These are phyloP conservation scores for Salix purpurea DNA, from an alignment of 345 rosid species.

Conservation along the genomic window DNA sequence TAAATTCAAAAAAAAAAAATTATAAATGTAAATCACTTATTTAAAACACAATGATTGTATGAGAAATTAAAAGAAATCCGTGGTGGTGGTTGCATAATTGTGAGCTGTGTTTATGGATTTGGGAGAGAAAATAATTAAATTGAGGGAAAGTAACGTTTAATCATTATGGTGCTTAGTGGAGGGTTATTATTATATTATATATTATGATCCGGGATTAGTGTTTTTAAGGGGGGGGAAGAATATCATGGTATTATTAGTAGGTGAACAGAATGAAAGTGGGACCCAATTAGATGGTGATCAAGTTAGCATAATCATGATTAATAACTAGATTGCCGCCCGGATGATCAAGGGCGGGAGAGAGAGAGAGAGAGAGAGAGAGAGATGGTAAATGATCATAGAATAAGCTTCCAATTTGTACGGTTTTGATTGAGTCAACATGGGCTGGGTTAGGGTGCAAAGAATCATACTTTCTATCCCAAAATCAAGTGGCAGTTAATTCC, in stretches of 20 bases:
- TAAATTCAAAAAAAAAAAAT: no score
- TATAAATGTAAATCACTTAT: not conserved
- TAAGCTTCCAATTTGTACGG: not conserved
- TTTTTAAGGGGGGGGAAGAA: not conserved
- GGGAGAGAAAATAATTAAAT: not conserved
- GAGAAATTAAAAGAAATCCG: not conserved
- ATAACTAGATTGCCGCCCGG: not conserved
- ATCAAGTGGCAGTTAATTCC: not conserved
- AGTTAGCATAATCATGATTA: not conserved
- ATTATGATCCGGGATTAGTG: slow-evolving; percentile 5
- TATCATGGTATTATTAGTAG: slow-evolving; percentile 2
- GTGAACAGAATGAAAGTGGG: slow-evolving; percentile 6
- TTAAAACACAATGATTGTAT: not conserved
- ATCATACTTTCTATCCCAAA: not conserved
- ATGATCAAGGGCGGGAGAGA: not conserved
- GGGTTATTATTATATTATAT: not conserved
- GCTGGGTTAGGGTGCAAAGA: not conserved
- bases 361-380: not conserved
- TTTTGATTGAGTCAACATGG: not conserved
- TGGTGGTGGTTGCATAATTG: not conserved
- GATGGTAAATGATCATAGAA: not conserved
- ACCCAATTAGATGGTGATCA: slow-evolving; percentile 7
- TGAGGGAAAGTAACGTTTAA: slow-evolving; percentile 16
- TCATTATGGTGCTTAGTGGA: slow-evolving; percentile 15
- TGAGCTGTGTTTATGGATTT: not conserved